Evolutionary conservation across 805 yeast species (phyloP), one percentile per base, ranked within the genome.

Genomic region (Ogataea pini): DNA sequence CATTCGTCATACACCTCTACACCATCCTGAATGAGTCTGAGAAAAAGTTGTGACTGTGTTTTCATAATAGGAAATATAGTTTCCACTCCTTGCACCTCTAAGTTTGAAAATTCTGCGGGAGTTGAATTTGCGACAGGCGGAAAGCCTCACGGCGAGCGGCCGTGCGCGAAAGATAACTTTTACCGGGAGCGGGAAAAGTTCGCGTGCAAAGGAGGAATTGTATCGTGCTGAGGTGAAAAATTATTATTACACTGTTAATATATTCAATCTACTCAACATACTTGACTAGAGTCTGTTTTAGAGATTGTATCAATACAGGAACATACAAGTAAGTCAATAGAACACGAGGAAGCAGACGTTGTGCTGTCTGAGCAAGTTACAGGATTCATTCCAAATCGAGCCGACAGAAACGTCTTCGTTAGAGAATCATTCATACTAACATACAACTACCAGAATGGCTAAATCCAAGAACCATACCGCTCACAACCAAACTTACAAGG

Each of bases 381-480:
- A n/a, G n/a, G n/a, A n/a, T n/a, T n/a, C n/a, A n/a, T n/a, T n/a
- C n/a, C n/a, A n/a, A n/a, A n/a, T n/a, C n/a, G n/a, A n/a, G n/a
- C n/a, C n/a, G n/a, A n/a, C n/a, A n/a, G n/a, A n/a, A n/a, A n/a
- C n/a, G n/a, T n/a, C n/a, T n/a, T n/a, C n/a, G n/a, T n/a, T n/a
- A n/a, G n/a, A n/a, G n/a, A n/a, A n/a, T n/a, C 19, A 28, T 34
- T 18, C n/a, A n/a, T 43, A 40, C 45, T 42, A 41, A 39, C 48
- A 40, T 18, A 36, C 42, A 34, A 3, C 3, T 10, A 17, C 70
- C 71, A 75, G 69, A 79, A 92, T 94, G 99, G 76, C 99, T 78
- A 94, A 94, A 83, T 92, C 98, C 66, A 94, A 94, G 97, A 94
- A 94, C 82, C 98, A 94, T 78, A 94, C 99, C 79, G 91, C 90